Evolutionary conservation across 352 stramenopile species (phyloP), one percentile per base, ranked within the genome.

Genomic region (Phytopythium delawarense): DNA sequence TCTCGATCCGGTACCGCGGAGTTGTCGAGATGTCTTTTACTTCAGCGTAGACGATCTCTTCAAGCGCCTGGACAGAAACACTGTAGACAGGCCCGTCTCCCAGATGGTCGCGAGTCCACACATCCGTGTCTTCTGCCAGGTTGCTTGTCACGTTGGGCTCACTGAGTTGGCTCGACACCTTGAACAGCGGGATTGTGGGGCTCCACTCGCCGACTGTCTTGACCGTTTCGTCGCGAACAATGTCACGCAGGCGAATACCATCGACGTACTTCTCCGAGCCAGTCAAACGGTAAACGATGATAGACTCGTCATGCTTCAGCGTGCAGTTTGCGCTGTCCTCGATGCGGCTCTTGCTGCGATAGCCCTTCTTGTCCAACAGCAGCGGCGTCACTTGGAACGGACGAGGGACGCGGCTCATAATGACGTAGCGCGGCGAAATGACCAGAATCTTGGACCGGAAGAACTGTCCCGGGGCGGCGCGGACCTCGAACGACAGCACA

Each of bases 1-100:
- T 96, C 59, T 96, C 87, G 52, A 96, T 93, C 16, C 87, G 87
- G 55, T 94, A 92, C 20, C 74, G 80, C 16, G 87, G 86, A 0
- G 69, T 79, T 16, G 64, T 51, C 7, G 86, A 93, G 57, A 88
- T 80, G 59, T 96, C 87, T 23, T 69, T 84, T 13, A 94, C 64
- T 20, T 72, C 85, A 9, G 74, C 69, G 37, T 88, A 93, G n/a
- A 93, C 84, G 11, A 71, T 92, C 59, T 91, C 79, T 12, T 88
- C 74, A 1, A 73, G 59, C 18, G 79, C 76, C 54, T 91, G 80
- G 11, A 89, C 74, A 25, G 67, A 69, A 8, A 92, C 59, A 51
- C 84, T 92, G 62, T 79, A 84, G 46, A 87, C 78, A 28, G 87
- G 87, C 12, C 84, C 87, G 66, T 93, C 78, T 9, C 85, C 85